Conservation (phyloP, 768 basidiomycete genomes). For the Lentinula boryana region DNA sequence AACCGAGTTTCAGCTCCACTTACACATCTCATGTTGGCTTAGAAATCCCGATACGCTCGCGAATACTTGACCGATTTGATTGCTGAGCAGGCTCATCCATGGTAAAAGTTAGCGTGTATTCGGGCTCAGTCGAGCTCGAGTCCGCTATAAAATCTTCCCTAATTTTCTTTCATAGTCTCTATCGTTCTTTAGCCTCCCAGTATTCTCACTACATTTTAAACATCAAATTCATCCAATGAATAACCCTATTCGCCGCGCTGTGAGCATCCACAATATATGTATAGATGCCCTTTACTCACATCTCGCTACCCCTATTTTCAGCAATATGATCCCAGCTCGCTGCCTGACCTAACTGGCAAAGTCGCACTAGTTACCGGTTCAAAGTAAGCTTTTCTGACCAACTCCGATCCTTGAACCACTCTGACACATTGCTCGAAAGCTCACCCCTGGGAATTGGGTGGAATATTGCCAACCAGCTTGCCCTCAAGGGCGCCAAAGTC, state of each 20-base stretch:
- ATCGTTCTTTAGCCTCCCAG: too few relatives aligned
- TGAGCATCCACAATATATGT: background rate
- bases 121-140: background rate
- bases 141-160: background rate
- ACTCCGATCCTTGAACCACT: background rate
- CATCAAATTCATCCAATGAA: background rate
- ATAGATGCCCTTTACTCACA: background rate
- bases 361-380: constrained; percentile 37
- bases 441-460: constrained; percentile 3
- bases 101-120: too few relatives aligned
- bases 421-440: background rate
- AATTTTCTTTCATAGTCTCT: background rate
- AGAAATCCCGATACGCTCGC: background rate
- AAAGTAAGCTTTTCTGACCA: constrained; percentile 21
- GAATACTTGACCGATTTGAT: background rate
- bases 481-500: constrained; percentile 5
- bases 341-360: constrained; percentile 29
- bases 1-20: too few relatives aligned
- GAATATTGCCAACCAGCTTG: constrained; percentile 7
- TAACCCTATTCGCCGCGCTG: background rate
- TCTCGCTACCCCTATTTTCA: background rate
- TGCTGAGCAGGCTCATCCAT: background rate
- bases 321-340: background rate
- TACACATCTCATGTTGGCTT: background rate
- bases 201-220: background rate